A percentile compares a stretch with the other conserved stretches of the same genome.
Evolutionary conservation across 495 filamentous ascomycete species (phyloP).

Genomic region (Daldinia vernicosa): DNA sequence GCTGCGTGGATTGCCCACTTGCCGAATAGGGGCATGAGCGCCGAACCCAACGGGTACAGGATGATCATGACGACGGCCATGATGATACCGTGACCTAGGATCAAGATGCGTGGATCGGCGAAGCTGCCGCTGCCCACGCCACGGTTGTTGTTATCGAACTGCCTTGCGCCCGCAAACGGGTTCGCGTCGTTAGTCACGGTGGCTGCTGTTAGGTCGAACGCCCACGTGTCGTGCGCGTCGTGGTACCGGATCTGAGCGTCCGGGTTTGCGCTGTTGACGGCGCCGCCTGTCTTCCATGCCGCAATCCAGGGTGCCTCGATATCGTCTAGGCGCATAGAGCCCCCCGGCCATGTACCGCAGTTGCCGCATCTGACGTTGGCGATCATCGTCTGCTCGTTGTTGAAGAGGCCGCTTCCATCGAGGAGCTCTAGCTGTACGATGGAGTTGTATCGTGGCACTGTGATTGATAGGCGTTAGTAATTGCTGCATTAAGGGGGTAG

Average conservation of each 20-base stretch:
- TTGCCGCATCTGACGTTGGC: slow-evolving; percentile 66
- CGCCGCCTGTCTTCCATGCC: slow-evolving; percentile 65
- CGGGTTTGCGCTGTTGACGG: slow-evolving; percentile 63
- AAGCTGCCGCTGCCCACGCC: slow-evolving; percentile 25
- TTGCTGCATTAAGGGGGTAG: background rate
- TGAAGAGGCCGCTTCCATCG: slow-evolving; percentile 67
- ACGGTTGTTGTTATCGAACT: slow-evolving; percentile 42
- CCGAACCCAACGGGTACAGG: slow-evolving; percentile 65
- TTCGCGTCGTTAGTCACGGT: slow-evolving; percentile 65
- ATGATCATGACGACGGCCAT: slow-evolving; percentile 66
- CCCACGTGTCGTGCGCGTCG: slow-evolving; percentile 61
- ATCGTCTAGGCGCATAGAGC: slow-evolving; percentile 61
- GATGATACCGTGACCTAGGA: slow-evolving; percentile 59
- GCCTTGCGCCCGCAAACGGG: slow-evolving; percentile 58
- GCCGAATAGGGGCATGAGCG: slow-evolving; percentile 63
- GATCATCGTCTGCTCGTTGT: slow-evolving; percentile 60
- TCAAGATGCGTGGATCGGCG: slow-evolving; percentile 34
- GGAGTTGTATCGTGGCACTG: slow-evolving; percentile 62
- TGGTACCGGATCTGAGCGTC: slow-evolving; percentile 67
- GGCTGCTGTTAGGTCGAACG: slow-evolving; percentile 64
- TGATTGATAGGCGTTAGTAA: slow-evolving; percentile 37
- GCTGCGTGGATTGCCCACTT: slow-evolving; percentile 64
- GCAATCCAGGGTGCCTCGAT: slow-evolving; percentile 69
- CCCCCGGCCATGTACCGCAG: slow-evolving; percentile 64
- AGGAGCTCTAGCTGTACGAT: slow-evolving; percentile 62